These are phyloP conservation scores for Hibiscus syriacus DNA, from an alignment of 345 rosid genomes.

Conservation along the genomic window DNA sequence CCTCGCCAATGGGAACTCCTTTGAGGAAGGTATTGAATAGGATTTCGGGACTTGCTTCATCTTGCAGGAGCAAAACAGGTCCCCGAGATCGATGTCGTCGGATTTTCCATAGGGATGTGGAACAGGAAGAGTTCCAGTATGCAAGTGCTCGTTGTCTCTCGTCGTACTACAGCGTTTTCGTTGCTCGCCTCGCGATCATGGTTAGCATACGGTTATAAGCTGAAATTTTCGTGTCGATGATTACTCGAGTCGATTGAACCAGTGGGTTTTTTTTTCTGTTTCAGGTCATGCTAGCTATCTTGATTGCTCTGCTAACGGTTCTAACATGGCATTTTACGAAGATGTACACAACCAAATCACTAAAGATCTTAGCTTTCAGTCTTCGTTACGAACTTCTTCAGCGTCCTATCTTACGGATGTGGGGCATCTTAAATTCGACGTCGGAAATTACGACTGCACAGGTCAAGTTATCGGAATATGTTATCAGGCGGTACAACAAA, in stretches of 20 bases:
- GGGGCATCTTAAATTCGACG: constrained; percentile 91
- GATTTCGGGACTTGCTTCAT: constrained; percentile 39
- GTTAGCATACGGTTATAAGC: constrained; percentile 11
- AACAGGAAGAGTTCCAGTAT: constrained; percentile 66
- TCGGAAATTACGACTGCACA: constrained; percentile 87
- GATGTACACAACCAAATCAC: constrained; percentile 69
- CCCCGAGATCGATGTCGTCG: constrained; percentile 35
- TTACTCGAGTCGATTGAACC: too few relatives aligned
- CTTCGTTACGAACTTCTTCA: constrained; percentile 90
- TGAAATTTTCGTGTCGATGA: too few relatives aligned
- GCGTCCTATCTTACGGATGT: constrained; percentile 90
- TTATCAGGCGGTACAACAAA: constrained; percentile 54
- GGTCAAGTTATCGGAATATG: constrained; percentile 86
- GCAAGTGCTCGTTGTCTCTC: constrained; percentile 68
- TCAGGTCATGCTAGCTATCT: constrained; percentile 91
- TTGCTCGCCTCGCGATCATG: constrained; percentile 96
- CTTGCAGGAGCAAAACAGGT: constrained; percentile 36
- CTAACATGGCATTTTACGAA: constrained; percentile 97
- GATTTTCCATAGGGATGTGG: constrained; percentile 59
- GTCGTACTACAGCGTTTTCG: constrained; percentile 92
- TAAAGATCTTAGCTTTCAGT: constrained; percentile 70
- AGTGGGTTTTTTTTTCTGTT: constrained; percentile 4
- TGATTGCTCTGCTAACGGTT: constrained; percentile 82
- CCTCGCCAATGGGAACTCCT: constrained; percentile 25
- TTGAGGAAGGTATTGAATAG: constrained; percentile 37